phyloP scores from a whole-genome alignment of 2,329 filamentous ascomycete species.

The Pezicula rhizophila region DNA sequence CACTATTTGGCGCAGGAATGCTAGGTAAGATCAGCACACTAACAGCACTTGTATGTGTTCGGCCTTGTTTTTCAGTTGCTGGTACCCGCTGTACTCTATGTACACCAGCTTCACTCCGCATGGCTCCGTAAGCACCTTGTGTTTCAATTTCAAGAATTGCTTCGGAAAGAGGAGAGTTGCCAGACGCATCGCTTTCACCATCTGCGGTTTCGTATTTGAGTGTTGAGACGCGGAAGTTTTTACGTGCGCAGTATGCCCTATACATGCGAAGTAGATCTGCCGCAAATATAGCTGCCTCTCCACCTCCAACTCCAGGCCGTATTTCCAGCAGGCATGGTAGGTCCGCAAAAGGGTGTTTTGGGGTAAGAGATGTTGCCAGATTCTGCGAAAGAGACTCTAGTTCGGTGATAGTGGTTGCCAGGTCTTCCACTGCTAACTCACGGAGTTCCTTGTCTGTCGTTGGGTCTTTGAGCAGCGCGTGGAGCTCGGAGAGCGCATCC shows the following conservation, averaged over 20 bases:
- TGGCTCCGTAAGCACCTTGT: constrained; percentile 69
- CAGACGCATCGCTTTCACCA: constrained; percentile 48
- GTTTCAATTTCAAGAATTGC: constrained; percentile 79
- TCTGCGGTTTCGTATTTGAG: constrained; percentile 78
- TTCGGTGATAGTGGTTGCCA: constrained; percentile 56
- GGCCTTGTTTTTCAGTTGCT: constrained; percentile 81
- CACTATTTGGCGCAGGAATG: constrained; percentile 53
- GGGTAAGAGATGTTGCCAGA: constrained; percentile 74
- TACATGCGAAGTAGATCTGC: constrained; percentile 90
- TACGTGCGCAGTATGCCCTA: constrained; percentile 64
- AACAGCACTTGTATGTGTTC: constrained; percentile 89
- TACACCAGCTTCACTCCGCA: constrained; percentile 87
- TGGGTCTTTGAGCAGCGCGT: constrained; percentile 38
- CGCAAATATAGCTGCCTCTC: constrained; percentile 87
- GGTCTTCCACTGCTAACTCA: constrained; percentile 74
- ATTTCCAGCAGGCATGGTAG: constrained; percentile 90
- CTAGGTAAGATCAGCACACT: constrained; percentile 88
- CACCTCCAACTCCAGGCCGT: constrained; percentile 82
- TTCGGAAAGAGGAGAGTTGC: constrained; percentile 71
- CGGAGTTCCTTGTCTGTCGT: constrained; percentile 61
- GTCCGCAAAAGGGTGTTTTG: constrained; percentile 81
- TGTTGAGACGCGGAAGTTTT: constrained; percentile 59
- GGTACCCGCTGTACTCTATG: constrained; percentile 93
- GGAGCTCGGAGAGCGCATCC: constrained; percentile 48
- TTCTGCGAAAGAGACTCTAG: constrained; percentile 59